Percentiles rank a stretch among this genome's conserved stretches.
Evolutionary conservation across 495 filamentous ascomycete genomes (phyloP).

Genomic region (Stereocaulon alpinum): DNA sequence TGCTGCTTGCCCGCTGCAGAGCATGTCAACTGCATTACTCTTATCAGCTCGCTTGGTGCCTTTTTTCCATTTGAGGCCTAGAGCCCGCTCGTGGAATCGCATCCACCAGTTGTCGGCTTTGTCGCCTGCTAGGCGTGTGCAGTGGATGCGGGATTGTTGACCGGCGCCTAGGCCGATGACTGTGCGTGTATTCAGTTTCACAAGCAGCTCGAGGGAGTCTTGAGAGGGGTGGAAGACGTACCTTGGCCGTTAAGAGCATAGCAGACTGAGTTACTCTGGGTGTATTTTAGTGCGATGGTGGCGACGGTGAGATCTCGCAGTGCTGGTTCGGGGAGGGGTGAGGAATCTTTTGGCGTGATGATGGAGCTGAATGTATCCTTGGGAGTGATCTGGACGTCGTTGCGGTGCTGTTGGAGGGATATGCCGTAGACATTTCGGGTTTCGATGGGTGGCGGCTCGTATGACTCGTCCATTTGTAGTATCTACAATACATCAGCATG

Average conservation of each 20-base stretch:
- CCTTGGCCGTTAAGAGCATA: constrained; percentile 85
- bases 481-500: constrained; percentile 26
- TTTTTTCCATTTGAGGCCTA: constrained; percentile 90
- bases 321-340: constrained; percentile 64
- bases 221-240: neutral
- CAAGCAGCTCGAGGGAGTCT: no score
- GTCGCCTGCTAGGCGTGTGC: constrained; percentile 94
- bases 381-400: constrained; percentile 78
- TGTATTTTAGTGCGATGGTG: constrained; percentile 95
- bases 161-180: constrained; percentile 72
- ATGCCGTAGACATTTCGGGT: constrained; percentile 81
- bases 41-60: constrained; percentile 93
- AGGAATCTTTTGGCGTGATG: constrained; percentile 70
- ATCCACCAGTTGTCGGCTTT: constrained; percentile 99
- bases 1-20: constrained; percentile 1
- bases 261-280: constrained; percentile 97
- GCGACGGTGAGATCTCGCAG: constrained; percentile 86
- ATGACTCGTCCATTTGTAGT: constrained; percentile 84
- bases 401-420: constrained; percentile 76
- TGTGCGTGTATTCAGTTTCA: neutral
- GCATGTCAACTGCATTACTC: constrained; percentile 48
- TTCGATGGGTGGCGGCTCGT: constrained; percentile 66
- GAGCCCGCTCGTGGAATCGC: constrained; percentile 80
- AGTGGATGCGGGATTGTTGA: constrained; percentile 96
- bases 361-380: constrained; percentile 71